Base-by-base conservation (phyloP, 108 stramenopile genomes). In the Nitzschia inconspicua region DNA sequence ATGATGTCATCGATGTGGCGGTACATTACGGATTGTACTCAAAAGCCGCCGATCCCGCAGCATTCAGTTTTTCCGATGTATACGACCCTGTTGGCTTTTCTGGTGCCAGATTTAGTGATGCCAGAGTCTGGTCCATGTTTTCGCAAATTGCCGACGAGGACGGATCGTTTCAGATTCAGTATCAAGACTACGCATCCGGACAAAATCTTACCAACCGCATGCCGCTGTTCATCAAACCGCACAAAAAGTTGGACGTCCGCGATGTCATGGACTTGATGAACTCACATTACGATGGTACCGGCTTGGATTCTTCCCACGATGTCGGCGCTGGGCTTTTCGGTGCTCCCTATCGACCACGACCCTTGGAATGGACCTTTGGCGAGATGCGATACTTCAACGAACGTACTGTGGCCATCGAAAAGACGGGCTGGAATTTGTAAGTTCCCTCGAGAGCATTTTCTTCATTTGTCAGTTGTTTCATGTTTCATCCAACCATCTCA, bases 341-440 rank as follows among this genome's bases (percentile, higher is more conserved):
- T 27, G 35, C 47, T 20, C 82, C 82, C 19, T 78, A 85, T 57
- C 72, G 88, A 30, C 61, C 72, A n/a, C 44, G 81, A 11, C 83
- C 83, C 3, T 50, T 83, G 37, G 40, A 50, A 32, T 88, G 87
- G 87, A 34, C 63, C 0, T 64, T 55, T 35, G 55, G 62, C 5
- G 62, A 63, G 20, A 57, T 53, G 19, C 57, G 16, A 10, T 89
- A 85, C 52, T 74, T 81, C 65, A 85, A 85, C 66, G 88, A 89
- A 72, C 65, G 88, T 9, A 65, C 67, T 25, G 56, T 84, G 53
- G 88, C 73, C 19, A 76, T 70, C 30, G 65, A 76, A 35, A 57
- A 80, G 25, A 89, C 88, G 5, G 88, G 83, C 8, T 83, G 78
- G 76, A 78, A 74, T 46, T 84, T 85, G n/a, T n/a, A n/a, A n/a